Evolutionary conservation across 257 asterid genomes (phyloP), one percentile per base, ranked within the genome.

Genomic region (Striga asiatica): DNA sequence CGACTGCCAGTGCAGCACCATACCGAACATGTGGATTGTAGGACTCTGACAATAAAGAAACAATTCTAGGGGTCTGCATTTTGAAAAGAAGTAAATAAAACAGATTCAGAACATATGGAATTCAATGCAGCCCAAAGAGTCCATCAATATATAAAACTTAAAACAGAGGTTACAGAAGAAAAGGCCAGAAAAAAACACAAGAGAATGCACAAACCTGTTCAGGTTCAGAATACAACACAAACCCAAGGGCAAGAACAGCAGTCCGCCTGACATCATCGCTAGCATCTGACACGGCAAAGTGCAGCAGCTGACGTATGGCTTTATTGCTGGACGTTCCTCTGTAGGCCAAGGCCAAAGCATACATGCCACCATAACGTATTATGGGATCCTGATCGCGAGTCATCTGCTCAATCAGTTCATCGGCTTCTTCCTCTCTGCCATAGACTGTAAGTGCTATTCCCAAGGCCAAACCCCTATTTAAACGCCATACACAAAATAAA

Each of bases 1-100:
- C 99, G 19, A 92, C 99, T 1, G 99, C 99, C 66, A 92, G 53
- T 42, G 99, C 99, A 7, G 99, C 97, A 66, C 99, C 99, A 60
- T 92, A 88, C 25, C 99, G 84, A 52, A 92, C 99, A 75, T 92
- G 99, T 10, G 99, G 99, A 72, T 92, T 92, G 84, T 91, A 88
- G 16, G 98, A 91, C 78, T 87, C 94, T 0, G 98, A 91, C 11
- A 91, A 66, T 69, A 92, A 64, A 12, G 99, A 92, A 61, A 92
- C 99, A 52, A 83, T 88, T 32, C 93, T 74, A 67, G 99, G 99
- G 42, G 89, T 78, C 98, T 89, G 88, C 74, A 64, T 28, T 48
- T 17, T 13, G 42, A 54, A 19, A 20, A 67, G 52, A 66, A 31
- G 20, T 37, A 16, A 31, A 52, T 14, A 42, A 50, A 50, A 62